Base-by-base conservation (phyloP, 176 grass and related monocot genomes). In the Lolium rigidum region DNA sequence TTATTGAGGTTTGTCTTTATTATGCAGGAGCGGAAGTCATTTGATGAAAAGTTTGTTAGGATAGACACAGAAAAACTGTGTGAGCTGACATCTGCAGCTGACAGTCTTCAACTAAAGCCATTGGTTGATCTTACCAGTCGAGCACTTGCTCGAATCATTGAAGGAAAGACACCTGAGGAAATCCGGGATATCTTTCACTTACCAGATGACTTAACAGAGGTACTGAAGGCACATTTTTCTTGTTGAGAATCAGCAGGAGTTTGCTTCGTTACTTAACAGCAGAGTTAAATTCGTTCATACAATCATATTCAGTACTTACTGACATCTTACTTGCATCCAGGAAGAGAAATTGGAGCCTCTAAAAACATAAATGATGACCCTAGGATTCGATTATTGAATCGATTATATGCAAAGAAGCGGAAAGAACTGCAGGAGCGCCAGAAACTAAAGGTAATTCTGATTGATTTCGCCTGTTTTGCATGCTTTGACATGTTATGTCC, bases 321-420 rank as follows among this genome's bases (percentile, higher is more conserved):
- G 3, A 78, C 11, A 52, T 70, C 60, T 93, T 87, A 2, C 56
- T 20, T 91, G 17, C 83, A 86, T 86, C 59, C 90, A 99, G 97
- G 97, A 99, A 92, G 97, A 99, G 90, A 99, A 99, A 88, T 92
- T 99, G 85, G 97, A 99, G 85, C 97, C 97, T 43, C 80, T 99
- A 73, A 99, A 99, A 99, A 99, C 91, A 85, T 93, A 86, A 99
- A 97, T 74, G 97, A 97, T 81, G 97, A 99, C 87, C 94, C 94
- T 74, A 92, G 97, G 77, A 99, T 99, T 81, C 90, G 97, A 26
- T 81, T 99, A 82, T 91, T 99, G 77, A 99, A 99, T 80, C 90
- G 97, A 61, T 87, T 99, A 77, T 99, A 99, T 84, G 97, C 97
- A 70, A 99, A 95, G 86, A 99, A 99, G 80, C 82, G 97, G 77